phyloP scores from a whole-genome alignment of 192 early-diverging fungal genomes.

The Mortierella antarctica region DNA sequence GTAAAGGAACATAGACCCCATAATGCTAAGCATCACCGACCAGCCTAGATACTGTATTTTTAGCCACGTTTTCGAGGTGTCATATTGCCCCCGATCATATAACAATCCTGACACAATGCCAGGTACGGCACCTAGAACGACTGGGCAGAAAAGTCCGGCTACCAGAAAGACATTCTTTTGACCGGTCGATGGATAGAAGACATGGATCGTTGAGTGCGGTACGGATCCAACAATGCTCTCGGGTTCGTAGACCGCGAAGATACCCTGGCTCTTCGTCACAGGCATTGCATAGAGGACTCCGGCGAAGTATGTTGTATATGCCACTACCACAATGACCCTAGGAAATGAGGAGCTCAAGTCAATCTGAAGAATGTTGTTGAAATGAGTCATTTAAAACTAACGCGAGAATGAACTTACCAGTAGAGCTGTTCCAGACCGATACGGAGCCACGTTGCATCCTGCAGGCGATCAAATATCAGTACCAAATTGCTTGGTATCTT shows the following conservation, averaged over 20 bases:
- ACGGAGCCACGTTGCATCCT: too few relatives aligned
- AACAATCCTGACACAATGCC: slow-evolving; percentile 31
- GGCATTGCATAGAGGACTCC: slow-evolving; percentile 52
- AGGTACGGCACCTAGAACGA: slow-evolving; percentile 25
- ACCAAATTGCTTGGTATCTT: too few relatives aligned
- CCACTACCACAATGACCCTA: slow-evolving; percentile 27
- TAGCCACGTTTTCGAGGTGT: slow-evolving; percentile 16
- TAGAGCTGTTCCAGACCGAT: background rate
- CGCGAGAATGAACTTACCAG: background rate
- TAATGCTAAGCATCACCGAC: slow-evolving; percentile 43
- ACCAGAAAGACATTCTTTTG: slow-evolving; percentile 43
- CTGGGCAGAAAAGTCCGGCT: too few relatives aligned
- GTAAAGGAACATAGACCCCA: slow-evolving; percentile 46
- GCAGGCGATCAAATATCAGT: too few relatives aligned
- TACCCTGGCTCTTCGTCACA: slow-evolving; percentile 45
- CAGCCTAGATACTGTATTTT: slow-evolving; percentile 43
- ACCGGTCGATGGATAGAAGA: slow-evolving; percentile 35
- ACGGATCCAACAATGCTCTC: slow-evolving; percentile 27
- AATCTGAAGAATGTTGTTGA: slow-evolving; percentile 21
- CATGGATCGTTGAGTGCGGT: slow-evolving; percentile 33
- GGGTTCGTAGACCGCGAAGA: slow-evolving; percentile 51
- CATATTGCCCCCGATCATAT: slow-evolving; percentile 18
- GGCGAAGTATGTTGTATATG: slow-evolving; percentile 38
- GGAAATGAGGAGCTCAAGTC: slow-evolving; percentile 12
- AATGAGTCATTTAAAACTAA: too few relatives aligned